Evolutionary conservation across 2,329 filamentous ascomycete genomes (phyloP), one percentile per base, ranked within the genome.

Genomic region (Colletotrichum cuscutae): DNA sequence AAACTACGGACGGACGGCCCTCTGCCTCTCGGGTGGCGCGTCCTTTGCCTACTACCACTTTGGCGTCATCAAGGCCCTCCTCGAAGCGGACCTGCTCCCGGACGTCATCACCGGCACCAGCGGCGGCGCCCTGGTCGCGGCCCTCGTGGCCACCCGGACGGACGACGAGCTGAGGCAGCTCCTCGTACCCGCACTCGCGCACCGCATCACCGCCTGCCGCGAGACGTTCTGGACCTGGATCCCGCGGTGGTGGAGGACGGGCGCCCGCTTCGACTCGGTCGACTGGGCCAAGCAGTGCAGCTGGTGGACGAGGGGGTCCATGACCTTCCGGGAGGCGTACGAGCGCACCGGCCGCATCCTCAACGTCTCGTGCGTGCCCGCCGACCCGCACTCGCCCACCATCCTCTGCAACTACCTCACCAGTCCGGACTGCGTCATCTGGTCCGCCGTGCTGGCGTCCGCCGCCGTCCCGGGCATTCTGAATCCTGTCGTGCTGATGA

Each of bases 11-110:
- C 92, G 96, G 35, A 98, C 96, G 7, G 97, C 97, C 0, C 87
- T 99, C 3, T 99, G 96, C 79, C 86, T 99, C 1, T 98, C 95
- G 5, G 97, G 97, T 2, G 97, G 97, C 0, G 97, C 96, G 4
- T 94, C 94, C 0, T 98, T 99, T 82, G 95, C 97, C 5, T 98
- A 98, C 81, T 98, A 98, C 81, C 97, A 99, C 81, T 95, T 98
- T 75, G 97, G 97, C 12, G 94, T 99, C 11, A 90, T 97, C 62
- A 96, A 95, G 81, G 96, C 95, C 9, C 87, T 98, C 5, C 86
- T 98, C 6, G 97, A 98, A 78, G 94, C 95, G 13, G 90, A 93
- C 71, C 87, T 97, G 1, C 85, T 99, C 1, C 97, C 97, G 0
- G 93, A 97, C 75, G 96, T 99, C 76, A 98, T 99, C 76, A 98